Base-by-base conservation (phyloP, 257 asterid genomes). In the Ilex aquifolium region DNA sequence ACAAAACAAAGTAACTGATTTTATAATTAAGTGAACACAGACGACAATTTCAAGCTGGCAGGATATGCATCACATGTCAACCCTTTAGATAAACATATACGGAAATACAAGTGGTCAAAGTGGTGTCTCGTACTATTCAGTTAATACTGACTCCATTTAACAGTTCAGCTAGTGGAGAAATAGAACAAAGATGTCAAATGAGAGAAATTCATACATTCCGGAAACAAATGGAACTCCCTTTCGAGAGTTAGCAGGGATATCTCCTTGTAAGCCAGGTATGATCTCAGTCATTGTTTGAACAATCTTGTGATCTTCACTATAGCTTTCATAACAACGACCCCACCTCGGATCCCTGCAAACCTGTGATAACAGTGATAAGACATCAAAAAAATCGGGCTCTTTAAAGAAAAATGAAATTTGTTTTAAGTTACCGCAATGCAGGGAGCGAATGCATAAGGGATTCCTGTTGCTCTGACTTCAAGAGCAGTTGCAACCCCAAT, bases 271-370 rank as follows among this genome's bases (percentile, higher is more conserved):
- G 21, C 98, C 98, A 15, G 98, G 90, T 32, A 91, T 88, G 57
- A 91, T 84, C 69, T 83, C 95, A 14, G 98, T 91, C 96, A 91
- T 79, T 12, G 65, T 63, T 62, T 80, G 94, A 61, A 91, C 96
- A 69, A 91, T 80, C 55, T 61, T 79, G 56, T 80, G 91, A 61
- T 91, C 98, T 79, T 91, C 98, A 32, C 98, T 88, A 17, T 84
- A 91, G 76, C 95, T 88, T 69, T 91, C 98, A 13, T 86, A 91
- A 71, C 98, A 88, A 0, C 98, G 91, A 4, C 98, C 98, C 98
- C 98, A 91, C 71, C 98, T 74, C 0, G 98, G 98, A 77, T 91
- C 98, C 65, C 98, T 64, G 39, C 98, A 91, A 8, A 91, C 98
- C 98, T 91, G 42, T 55, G 56, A 61, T 32, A 21, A 21, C 44